Evolutionary conservation across 108 stramenopile genomes (phyloP).

Genomic region (Fistulifera pelliculosa): DNA sequence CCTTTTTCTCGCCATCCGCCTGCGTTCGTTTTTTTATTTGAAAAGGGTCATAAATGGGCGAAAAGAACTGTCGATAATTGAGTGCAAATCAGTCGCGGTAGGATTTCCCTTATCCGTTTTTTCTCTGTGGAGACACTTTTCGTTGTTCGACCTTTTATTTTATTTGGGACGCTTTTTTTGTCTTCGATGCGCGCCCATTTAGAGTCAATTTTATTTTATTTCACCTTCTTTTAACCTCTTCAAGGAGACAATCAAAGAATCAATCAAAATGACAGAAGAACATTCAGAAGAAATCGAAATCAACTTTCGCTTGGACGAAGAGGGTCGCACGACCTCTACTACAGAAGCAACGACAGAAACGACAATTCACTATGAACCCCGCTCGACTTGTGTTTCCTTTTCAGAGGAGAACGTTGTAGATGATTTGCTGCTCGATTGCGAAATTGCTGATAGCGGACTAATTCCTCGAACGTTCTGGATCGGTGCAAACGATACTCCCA

Average conservation of each 20-base stretch:
- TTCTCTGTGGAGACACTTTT: too few species aligned
- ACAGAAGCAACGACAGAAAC: slow-evolving; percentile 9
- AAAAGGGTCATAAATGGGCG: too few species aligned
- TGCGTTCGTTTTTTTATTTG: too few species aligned
- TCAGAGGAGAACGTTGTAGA: slow-evolving; percentile 22
- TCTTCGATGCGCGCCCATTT: too few species aligned
- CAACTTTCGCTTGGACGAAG: slow-evolving; percentile 48
- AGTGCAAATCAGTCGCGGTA: too few species aligned
- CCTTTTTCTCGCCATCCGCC: too few species aligned
- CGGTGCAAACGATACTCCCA: slow-evolving; percentile 29
- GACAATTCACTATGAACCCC: background rate
- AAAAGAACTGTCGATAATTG: too few species aligned
- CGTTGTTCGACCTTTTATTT: too few species aligned
- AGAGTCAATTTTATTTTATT: too few species aligned
- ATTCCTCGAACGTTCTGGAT: slow-evolving; percentile 79
- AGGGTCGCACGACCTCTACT: slow-evolving; percentile 44
- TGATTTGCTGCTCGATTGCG: slow-evolving; percentile 64
- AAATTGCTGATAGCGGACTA: slow-evolving; percentile 64
- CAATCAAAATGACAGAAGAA: background rate
- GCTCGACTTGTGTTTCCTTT: background rate
- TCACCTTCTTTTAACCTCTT: too few species aligned
- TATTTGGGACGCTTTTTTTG: too few species aligned
- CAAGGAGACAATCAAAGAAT: background rate
- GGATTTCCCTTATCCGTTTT: too few species aligned
- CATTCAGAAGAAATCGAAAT: slow-evolving; percentile 33